phyloP scores from a whole-genome alignment of 2,329 filamentous ascomycete genomes.

The Hypoxylon sp. region DNA sequence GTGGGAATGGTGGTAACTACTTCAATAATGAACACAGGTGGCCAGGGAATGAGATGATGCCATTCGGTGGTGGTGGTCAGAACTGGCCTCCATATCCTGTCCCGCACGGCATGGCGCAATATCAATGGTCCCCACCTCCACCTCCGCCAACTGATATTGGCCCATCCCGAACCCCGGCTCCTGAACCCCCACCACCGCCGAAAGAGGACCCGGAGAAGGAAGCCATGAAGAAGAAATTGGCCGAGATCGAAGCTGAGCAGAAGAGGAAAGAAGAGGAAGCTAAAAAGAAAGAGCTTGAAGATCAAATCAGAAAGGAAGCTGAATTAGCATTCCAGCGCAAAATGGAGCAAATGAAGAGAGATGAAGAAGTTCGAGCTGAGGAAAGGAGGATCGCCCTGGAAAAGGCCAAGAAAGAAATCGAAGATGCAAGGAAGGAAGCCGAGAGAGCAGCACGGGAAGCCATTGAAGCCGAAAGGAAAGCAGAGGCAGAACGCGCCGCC shows the following conservation, averaged over 20 bases:
- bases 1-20: constrained; percentile 58
- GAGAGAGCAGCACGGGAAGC: constrained; percentile 60
- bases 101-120: constrained; percentile 68
- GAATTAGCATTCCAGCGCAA: constrained; percentile 61
- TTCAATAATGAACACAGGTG: constrained; percentile 58
- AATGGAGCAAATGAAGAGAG: constrained; percentile 59
- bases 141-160: constrained; percentile 54
- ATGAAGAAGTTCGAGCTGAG: constrained; percentile 55
- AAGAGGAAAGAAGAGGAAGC: constrained; percentile 63
- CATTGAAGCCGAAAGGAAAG: constrained; percentile 58
- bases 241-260: constrained; percentile 63
- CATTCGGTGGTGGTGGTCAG: constrained; percentile 56
- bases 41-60: constrained; percentile 55
- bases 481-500: constrained; percentile 55
- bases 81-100: constrained; percentile 56
- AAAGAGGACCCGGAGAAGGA: constrained; percentile 70
- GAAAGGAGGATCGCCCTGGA: constrained; percentile 60
- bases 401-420: constrained; percentile 62
- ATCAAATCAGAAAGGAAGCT: constrained; percentile 62
- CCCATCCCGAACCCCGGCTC: constrained; percentile 45
- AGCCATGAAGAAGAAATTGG: constrained; percentile 72
- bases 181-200: constrained; percentile 30
- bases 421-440: constrained; percentile 63
- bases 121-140: constrained; percentile 58
- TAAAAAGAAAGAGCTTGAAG: constrained; percentile 61